Evolutionary conservation across 306 rosid species (phyloP).

Genomic region (Prunus davidiana): DNA sequence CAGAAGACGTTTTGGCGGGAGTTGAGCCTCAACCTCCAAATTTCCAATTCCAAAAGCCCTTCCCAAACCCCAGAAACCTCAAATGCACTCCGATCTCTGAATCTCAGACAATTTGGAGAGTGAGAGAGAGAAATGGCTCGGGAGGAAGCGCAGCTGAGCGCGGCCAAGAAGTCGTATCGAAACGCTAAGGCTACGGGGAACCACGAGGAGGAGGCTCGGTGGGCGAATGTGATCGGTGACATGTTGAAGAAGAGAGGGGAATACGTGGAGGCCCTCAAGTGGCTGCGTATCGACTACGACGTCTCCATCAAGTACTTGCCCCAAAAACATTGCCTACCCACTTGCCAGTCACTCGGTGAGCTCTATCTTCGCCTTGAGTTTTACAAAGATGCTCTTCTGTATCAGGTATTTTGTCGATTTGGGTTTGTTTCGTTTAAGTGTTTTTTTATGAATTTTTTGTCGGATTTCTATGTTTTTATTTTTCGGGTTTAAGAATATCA

Average conservation of each 20-base stretch:
- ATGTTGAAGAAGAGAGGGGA: conserved; percentile 69
- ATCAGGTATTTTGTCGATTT: conserved; percentile 48
- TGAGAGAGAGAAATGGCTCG: conserved; percentile 32
- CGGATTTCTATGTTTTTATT: too few relatives aligned
- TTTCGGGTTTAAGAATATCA: not conserved
- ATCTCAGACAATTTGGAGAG: not conserved
- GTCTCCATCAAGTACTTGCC: conserved; percentile 50
- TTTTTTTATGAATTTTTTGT: not conserved
- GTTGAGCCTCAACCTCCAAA: not conserved
- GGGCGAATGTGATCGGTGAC: conserved; percentile 85
- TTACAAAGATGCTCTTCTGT: conserved; percentile 59
- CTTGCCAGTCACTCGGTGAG: conserved; percentile 94
- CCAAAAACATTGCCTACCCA: conserved; percentile 60
- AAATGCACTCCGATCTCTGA: not conserved
- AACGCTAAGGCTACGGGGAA: conserved; percentile 65
- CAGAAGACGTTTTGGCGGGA: not conserved
- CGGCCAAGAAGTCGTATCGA: conserved; percentile 60
- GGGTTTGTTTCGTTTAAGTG: not conserved
- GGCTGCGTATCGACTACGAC: conserved; percentile 77
- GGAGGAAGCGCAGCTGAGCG: conserved; percentile 40
- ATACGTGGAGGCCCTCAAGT: conserved; percentile 69
- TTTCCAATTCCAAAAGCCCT: not conserved
- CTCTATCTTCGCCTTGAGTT: conserved; percentile 71
- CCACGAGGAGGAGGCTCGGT: conserved; percentile 82
- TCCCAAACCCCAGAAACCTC: not conserved